Evolutionary conservation across 106 monocot species (phyloP), one percentile per base, ranked within the genome.

Genomic region (Hemerocallis citrina): DNA sequence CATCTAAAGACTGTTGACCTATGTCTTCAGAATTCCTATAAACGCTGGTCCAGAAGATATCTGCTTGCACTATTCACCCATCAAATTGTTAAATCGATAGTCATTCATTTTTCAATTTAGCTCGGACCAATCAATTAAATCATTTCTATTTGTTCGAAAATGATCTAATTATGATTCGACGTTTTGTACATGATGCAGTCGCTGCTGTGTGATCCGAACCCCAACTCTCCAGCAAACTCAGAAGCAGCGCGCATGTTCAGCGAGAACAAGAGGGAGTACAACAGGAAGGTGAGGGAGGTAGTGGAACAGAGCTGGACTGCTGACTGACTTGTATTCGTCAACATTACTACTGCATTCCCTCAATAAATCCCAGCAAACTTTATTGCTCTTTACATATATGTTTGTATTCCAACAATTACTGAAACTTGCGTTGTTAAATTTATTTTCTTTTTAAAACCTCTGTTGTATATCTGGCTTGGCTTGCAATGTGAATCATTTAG

Each of bases 171-270:
- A 46, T 46, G 20, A n/a, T n/a, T 21, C 19, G 20, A 25, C 49
- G n/a, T 25, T 51, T 51, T 51, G 55, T 6, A 29, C 27, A 25
- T 55, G 55, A 28, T 55, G 62, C 62, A 75, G 68, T 68, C 75
- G 13, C 51, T 76, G 58, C 69, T 76, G 3, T 76, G 75, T 69
- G 75, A 76, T 50, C 75, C 75, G 25, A 75, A 75, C 55, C 75
- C 75, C 11, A 75, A 75, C 63, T 75, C 75, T 5, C 75, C 75
- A 47, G 75, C 75, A 31, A 75, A 75, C 29, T 68, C 75, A 0
- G 75, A 75, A 63, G 75, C 75, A 29, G 75, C 75, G 19, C 68
- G 75, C 10, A 62, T 75, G 75, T 75, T 75, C 63, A 75, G 75
- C 25, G 68, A 75, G 57, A 75, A 75, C 61, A 74, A 74, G 55